A percentile compares a stretch with the other conserved stretches of the same genome.
Evolutionary conservation across 177 flowering plant genomes (phyloP).

Genomic region (Vitis hybrid): DNA sequence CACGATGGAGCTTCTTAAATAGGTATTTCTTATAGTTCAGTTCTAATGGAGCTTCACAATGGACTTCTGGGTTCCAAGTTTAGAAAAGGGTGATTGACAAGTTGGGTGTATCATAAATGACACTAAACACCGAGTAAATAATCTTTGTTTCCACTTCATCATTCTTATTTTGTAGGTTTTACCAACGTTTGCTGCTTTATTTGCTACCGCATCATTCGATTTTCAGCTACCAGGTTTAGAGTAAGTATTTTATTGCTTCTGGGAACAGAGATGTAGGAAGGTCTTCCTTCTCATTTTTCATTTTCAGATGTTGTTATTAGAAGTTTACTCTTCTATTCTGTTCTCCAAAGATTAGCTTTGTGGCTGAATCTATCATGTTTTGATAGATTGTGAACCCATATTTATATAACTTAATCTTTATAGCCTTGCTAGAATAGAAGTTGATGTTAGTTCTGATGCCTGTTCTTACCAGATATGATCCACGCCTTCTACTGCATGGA

Average conservation of each 20-base stretch:
- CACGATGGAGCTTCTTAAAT: too few species aligned
- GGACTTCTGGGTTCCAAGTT: too few species aligned
- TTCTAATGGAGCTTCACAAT: too few species aligned
- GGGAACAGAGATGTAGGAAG: background rate
- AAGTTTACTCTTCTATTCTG: background rate
- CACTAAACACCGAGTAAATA: too few species aligned
- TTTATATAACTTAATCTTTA: background rate
- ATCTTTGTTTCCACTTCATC: background rate
- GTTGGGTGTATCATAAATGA: too few species aligned
- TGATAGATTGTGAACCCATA: background rate
- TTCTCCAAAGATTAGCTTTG: background rate
- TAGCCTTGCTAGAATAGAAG: background rate
- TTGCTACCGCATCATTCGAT: slow-evolving; percentile 26
- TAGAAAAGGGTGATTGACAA: too few species aligned
- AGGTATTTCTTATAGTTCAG: too few species aligned
- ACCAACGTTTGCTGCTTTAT: slow-evolving; percentile 85
- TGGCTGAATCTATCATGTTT: background rate
- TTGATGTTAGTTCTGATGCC: background rate
- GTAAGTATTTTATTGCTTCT: slow-evolving; percentile 42
- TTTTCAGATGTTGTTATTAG: background rate
- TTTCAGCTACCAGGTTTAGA: slow-evolving; percentile 51
- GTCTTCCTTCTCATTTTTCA: background rate
- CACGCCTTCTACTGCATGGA: slow-evolving; percentile 79
- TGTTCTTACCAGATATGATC: slow-evolving; percentile 66
- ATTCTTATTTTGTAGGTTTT: slow-evolving; percentile 55